Evolutionary conservation across 2,329 filamentous ascomycete genomes (phyloP).

Genomic region (Aureobasidium musti): DNA sequence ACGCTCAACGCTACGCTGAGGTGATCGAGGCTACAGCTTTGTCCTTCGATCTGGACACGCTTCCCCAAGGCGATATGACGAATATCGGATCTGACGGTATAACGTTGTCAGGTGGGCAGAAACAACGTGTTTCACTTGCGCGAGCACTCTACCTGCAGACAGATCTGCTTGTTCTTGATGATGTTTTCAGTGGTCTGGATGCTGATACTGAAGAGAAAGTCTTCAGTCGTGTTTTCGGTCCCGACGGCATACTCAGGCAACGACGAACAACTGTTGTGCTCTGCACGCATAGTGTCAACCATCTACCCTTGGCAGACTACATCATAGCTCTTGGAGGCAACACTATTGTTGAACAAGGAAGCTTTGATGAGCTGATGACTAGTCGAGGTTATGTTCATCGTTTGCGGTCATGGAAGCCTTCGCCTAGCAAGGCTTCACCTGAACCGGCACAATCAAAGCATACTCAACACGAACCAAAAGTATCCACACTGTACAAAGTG

Average conservation of each 20-base stretch:
- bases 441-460: not conserved
- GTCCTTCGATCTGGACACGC: conserved; percentile 45
- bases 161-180: conserved; percentile 54
- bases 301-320: conserved; percentile 45
- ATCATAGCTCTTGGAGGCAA: conserved; percentile 39
- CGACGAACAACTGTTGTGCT: conserved; percentile 55
- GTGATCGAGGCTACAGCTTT: conserved; percentile 44
- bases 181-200: conserved; percentile 57
- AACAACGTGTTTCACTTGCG: conserved; percentile 56
- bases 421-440: not conserved
- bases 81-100: conserved; percentile 55
- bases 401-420: not conserved
- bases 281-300: conserved; percentile 44
- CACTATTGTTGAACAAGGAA: conserved; percentile 23
- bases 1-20: conserved; percentile 43
- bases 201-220: conserved; percentile 52
- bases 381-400: conserved; percentile 3
- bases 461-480: not conserved
- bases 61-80: conserved; percentile 49
- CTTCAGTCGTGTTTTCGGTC: conserved; percentile 51
- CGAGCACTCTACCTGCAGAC: conserved; percentile 55
- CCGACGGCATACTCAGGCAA: conserved; percentile 49
- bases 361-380: conserved; percentile 26
- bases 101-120: conserved; percentile 56
- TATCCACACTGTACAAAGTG: not conserved